Evolutionary conservation across 148 eudicot genomes (phyloP).

Genomic region (Rhododendron kiyosumense): DNA sequence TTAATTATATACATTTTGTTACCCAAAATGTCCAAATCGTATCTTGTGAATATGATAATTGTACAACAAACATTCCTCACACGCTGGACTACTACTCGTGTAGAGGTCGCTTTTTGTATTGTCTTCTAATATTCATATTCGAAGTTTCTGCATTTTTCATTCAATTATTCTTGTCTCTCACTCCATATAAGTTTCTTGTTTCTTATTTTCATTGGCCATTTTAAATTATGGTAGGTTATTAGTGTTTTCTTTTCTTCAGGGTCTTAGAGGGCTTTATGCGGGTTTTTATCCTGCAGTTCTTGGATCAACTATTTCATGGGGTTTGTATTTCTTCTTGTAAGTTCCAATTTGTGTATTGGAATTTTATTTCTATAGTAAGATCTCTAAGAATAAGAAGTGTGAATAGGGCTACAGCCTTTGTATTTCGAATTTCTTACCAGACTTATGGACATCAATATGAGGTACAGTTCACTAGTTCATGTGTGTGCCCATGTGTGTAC

Average conservation of each 20-base stretch:
- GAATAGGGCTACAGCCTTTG: not conserved
- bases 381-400: not conserved
- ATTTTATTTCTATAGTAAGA: not conserved
- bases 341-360: constrained; percentile 20
- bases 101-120: not conserved
- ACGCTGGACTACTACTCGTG: not conserved
- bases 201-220: not conserved
- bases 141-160: not conserved
- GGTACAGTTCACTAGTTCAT: not conserved
- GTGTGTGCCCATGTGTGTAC: not conserved
- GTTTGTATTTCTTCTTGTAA: constrained; percentile 93
- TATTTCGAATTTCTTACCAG: not conserved
- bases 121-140: not conserved
- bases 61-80: not conserved
- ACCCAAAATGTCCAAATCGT: not conserved
- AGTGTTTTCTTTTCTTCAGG: constrained; percentile 39
- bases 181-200: not conserved
- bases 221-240: not conserved
- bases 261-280: constrained; percentile 89
- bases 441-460: not conserved
- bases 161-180: not conserved
- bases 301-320: constrained; percentile 97
- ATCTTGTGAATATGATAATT: not conserved
- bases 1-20: not conserved
- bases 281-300: constrained; percentile 92